Conservation (phyloP, 1,284 basidiomycete species). For the Fomitopsis betulina region DNA sequence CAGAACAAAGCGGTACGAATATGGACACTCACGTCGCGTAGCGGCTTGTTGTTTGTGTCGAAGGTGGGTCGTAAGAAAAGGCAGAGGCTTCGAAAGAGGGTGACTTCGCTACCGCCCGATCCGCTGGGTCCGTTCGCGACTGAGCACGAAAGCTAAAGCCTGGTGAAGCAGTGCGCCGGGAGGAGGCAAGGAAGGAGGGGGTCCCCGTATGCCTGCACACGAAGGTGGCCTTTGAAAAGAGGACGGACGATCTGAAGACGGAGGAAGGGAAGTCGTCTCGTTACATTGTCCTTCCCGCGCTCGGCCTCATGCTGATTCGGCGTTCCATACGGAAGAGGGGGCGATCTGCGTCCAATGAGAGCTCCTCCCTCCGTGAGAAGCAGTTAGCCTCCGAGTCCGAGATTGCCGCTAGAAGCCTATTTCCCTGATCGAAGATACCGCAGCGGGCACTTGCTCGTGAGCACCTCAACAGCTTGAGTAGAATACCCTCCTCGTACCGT, state of each 20-base stretch:
- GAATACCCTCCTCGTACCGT: background rate
- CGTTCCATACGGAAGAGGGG: conserved; percentile 12
- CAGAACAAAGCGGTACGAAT: background rate
- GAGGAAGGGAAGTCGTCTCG: conserved; percentile 13
- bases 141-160: background rate
- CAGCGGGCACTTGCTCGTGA: background rate
- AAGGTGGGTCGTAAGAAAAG: background rate
- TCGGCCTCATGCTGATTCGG: conserved; percentile 19
- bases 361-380: background rate
- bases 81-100: background rate
- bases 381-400: background rate
- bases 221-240: conserved; percentile 17
- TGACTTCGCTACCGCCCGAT: background rate
- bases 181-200: background rate
- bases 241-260: conserved; percentile 6
- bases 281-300: conserved; percentile 12
- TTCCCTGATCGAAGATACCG: conserved; percentile 4
- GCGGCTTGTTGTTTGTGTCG: background rate
- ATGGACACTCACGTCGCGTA: background rate
- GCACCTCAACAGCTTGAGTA: background rate
- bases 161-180: conserved; percentile 3
- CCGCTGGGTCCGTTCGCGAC: background rate
- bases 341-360: conserved; percentile 2
- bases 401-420: conserved; percentile 4
- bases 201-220: conserved; percentile 22